These are phyloP conservation scores for Metschnikowia picachoensis DNA, from an alignment of 805 yeast genomes.

Conservation along the genomic window DNA sequence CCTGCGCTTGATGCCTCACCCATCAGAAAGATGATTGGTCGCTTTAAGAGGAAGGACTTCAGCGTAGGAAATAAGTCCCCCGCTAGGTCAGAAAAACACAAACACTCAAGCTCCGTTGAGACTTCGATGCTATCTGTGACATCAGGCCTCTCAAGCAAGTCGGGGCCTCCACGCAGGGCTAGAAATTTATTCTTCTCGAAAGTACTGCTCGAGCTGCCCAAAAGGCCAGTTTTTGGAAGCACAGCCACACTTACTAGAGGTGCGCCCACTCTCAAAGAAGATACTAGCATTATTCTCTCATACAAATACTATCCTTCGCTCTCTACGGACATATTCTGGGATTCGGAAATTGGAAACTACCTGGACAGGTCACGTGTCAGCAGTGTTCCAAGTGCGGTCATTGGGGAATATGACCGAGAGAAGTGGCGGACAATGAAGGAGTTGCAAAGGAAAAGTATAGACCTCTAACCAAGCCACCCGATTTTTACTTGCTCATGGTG, in stretches of 20 bases:
- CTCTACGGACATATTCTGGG: constrained; percentile 23
- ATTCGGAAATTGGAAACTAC: constrained; percentile 28
- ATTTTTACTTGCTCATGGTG: too few relatives aligned
- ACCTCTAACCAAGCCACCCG: background rate
- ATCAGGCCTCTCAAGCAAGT: constrained; percentile 27
- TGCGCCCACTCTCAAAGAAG: background rate
- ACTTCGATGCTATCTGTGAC: constrained; percentile 26
- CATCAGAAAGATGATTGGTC: constrained; percentile 22
- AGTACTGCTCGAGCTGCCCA: constrained; percentile 8
- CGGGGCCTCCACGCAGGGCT: constrained; percentile 32
- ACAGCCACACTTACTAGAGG: background rate
- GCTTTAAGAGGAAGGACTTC: constrained; percentile 29
- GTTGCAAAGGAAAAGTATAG: constrained; percentile 15
- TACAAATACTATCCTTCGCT: background rate
- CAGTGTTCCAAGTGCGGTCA: constrained; percentile 51
- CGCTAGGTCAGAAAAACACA: constrained; percentile 17
- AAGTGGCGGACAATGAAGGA: constrained; percentile 56
- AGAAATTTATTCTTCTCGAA: constrained; percentile 20
- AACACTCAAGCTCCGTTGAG: constrained; percentile 21
- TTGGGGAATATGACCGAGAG: constrained; percentile 64
- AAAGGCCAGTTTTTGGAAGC: constrained; percentile 3
- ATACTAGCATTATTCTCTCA: too few relatives aligned
- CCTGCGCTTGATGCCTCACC: constrained; percentile 27
- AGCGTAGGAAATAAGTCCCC: constrained; percentile 22
- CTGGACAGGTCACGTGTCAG: constrained; percentile 40